Evolutionary conservation across 139 green algal genomes (phyloP).

Genomic region (Ulvella scutata): DNA sequence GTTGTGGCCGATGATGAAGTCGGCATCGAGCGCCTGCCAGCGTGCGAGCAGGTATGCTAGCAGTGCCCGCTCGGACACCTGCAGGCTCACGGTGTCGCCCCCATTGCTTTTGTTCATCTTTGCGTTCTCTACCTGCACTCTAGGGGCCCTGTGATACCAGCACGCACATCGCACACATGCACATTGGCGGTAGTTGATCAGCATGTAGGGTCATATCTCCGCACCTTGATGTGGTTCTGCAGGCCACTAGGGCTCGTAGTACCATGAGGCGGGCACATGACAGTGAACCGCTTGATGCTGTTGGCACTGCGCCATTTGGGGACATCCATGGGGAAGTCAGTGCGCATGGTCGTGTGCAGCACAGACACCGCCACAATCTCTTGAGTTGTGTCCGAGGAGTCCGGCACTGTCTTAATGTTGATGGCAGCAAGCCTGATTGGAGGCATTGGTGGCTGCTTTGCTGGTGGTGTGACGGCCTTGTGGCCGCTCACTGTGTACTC

Average conservation of each 20-base stretch:
- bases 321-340: not conserved
- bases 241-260: conserved; percentile 12
- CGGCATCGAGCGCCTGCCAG: conserved; percentile 51
- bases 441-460: conserved; percentile 26
- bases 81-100: conserved; percentile 40
- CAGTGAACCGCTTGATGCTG: conserved; percentile 62
- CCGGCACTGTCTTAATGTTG: conserved; percentile 70
- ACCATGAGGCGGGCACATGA: conserved; percentile 44
- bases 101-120: conserved; percentile 43
- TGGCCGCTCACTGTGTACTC: not conserved
- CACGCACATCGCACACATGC: conserved; percentile 4
- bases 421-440: conserved; percentile 72
- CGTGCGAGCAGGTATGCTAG: conserved; percentile 70
- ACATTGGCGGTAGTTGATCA: not conserved
- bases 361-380: not conserved
- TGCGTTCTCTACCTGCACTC: conserved; percentile 42
- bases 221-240: conserved; percentile 1
- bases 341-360: conserved; percentile 23
- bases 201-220: not conserved
- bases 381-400: conserved; percentile 14
- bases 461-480: not conserved
- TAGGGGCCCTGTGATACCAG: conserved; percentile 67
- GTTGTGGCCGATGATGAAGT: conserved; percentile 95
- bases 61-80: conserved; percentile 69
- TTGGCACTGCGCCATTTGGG: conserved; percentile 19